phyloP scores from a whole-genome alignment of 768 basidiomycete genomes.

The Russula griseocarnosa region DNA sequence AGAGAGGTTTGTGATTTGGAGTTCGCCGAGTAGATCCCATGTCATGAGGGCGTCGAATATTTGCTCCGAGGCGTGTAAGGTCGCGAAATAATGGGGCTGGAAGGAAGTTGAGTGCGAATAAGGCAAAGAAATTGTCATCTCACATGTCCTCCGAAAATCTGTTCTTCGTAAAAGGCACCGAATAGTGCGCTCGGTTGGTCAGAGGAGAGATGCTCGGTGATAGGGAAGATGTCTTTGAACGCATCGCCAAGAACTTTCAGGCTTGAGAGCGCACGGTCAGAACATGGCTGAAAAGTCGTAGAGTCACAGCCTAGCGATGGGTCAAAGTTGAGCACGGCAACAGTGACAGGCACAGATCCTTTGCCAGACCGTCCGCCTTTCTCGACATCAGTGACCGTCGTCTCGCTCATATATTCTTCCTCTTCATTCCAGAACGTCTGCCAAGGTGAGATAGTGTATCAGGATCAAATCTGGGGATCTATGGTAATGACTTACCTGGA shows the following conservation, averaged over 20 bases:
- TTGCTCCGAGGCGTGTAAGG: constrained; percentile 12
- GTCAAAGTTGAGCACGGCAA: constrained; percentile 22
- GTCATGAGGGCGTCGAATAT: constrained; percentile 7
- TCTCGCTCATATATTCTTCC: constrained; percentile 20
- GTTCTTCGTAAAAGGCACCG: constrained; percentile 13
- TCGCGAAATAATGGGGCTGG: constrained; percentile 18
- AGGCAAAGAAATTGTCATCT: background rate
- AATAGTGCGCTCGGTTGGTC: constrained; percentile 6
- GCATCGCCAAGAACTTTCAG: constrained; percentile 16
- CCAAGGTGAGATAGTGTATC: background rate
- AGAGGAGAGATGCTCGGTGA: background rate
- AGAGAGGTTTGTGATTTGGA: constrained; percentile 12
- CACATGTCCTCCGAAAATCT: constrained; percentile 15
- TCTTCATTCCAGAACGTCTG: constrained; percentile 24
- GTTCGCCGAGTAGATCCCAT: constrained; percentile 12
- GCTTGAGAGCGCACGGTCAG: constrained; percentile 19
- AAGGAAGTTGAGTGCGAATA: background rate
- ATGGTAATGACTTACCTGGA: constrained; percentile 12
- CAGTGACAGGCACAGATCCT: background rate
- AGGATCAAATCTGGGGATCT: background rate
- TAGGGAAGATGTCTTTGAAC: constrained; percentile 13
- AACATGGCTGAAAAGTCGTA: constrained; percentile 20
- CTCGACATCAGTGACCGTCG: constrained; percentile 15
- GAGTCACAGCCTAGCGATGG: constrained; percentile 20
- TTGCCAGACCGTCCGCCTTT: constrained; percentile 18